Evolutionary conservation across 805 yeast species (phyloP).

Genomic region (Sporopachydermia lactativora): DNA sequence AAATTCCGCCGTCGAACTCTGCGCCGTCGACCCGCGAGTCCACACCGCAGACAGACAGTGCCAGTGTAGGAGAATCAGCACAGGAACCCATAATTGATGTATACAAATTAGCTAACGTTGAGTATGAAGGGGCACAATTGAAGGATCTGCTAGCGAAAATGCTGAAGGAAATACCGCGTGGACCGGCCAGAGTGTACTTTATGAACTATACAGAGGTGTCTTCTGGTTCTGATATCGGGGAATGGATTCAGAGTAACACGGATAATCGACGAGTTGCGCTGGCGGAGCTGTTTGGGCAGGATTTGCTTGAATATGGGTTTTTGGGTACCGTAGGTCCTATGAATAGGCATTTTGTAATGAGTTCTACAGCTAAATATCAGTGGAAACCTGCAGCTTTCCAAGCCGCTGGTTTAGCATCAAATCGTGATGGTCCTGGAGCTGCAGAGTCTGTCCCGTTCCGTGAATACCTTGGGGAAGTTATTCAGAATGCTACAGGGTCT

Average conservation of each 20-base stretch:
- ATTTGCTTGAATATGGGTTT: slow-evolving; percentile 44
- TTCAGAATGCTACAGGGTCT: slow-evolving; percentile 12
- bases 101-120: slow-evolving; percentile 16
- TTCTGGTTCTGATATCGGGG: slow-evolving; percentile 45
- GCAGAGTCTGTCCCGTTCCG: slow-evolving; percentile 12
- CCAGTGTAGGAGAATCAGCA: slow-evolving; percentile 4
- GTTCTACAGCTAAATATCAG: slow-evolving; percentile 62
- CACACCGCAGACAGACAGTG: slow-evolving; percentile 2
- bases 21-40: slow-evolving; percentile 1
- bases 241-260: slow-evolving; percentile 40
- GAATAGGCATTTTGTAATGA: slow-evolving; percentile 48
- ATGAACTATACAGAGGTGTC: slow-evolving; percentile 53
- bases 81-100: slow-evolving; percentile 13
- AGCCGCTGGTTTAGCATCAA: slow-evolving; percentile 25
- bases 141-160: slow-evolving; percentile 28
- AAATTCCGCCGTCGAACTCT: slow-evolving; percentile 2
- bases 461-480: slow-evolving; percentile 16
- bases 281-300: slow-evolving; percentile 68
- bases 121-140: slow-evolving; percentile 26
- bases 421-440: slow-evolving; percentile 11
- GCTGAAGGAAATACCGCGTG: slow-evolving; percentile 36
- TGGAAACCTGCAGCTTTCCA: slow-evolving; percentile 65
- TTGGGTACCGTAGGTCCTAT: slow-evolving; percentile 51
- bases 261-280: slow-evolving; percentile 31
- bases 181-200: slow-evolving; percentile 44